Conservation (phyloP, 768 basidiomycete genomes). For the Suillus decipiens region DNA sequence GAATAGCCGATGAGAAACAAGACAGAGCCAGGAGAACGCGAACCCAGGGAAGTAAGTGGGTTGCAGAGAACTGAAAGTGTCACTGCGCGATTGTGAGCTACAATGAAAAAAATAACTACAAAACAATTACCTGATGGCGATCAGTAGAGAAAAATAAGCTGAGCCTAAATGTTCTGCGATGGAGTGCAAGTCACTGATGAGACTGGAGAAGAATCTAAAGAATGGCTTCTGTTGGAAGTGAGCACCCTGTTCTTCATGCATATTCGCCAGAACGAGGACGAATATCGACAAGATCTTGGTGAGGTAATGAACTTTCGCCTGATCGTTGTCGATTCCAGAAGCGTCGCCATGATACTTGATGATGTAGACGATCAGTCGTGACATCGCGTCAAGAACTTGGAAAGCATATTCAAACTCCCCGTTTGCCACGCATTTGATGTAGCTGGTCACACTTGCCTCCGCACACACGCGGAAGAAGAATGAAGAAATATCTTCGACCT, state of each 20-base stretch:
- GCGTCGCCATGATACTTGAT: constrained; percentile 99
- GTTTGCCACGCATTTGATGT: constrained; percentile 70
- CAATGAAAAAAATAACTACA: not conserved
- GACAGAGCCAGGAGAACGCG: constrained; percentile 96
- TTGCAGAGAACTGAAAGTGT: constrained; percentile 93
- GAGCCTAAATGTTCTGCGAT: constrained; percentile 85
- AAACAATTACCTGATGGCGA: constrained; percentile 75
- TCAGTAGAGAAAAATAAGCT: constrained; percentile 86
- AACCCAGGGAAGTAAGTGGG: constrained; percentile 97
- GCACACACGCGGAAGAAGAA: constrained; percentile 99
- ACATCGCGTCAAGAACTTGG: constrained; percentile 94
- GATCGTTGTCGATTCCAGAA: constrained; percentile 87
- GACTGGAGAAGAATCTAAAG: constrained; percentile 96
- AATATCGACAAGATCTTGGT: constrained; percentile 98
- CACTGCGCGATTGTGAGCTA: constrained; percentile 47
- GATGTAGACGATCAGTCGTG: constrained; percentile 93
- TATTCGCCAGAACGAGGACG: constrained; percentile 91
- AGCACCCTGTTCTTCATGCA: constrained; percentile 91
- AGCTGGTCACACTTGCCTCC: constrained; percentile 90
- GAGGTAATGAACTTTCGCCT: constrained; percentile 94
- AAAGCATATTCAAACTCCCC: constrained; percentile 80
- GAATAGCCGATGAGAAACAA: constrained; percentile 94
- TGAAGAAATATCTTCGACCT: constrained; percentile 93
- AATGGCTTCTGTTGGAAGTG: constrained; percentile 97
- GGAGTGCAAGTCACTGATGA: constrained; percentile 87